These are phyloP conservation scores for Fusarium goolgardi DNA, from an alignment of 2,329 filamentous ascomycete genomes.

Conservation along the genomic window DNA sequence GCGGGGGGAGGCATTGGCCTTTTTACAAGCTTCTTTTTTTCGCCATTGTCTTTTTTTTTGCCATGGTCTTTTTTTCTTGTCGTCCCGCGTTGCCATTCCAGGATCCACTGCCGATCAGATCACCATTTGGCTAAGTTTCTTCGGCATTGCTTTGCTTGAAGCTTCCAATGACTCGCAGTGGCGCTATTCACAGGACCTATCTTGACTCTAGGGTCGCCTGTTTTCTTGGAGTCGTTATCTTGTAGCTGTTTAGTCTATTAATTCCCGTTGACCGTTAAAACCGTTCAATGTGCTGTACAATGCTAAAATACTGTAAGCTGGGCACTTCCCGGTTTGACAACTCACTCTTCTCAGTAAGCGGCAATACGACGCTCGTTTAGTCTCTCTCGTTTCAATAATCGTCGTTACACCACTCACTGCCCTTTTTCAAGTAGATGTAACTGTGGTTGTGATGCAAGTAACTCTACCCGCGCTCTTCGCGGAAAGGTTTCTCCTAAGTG, in stretches of 20 bases:
- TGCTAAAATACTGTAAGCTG: conserved; percentile 17
- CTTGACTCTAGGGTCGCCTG: conserved; percentile 4
- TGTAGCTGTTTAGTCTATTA: neutral
- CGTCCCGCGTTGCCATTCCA: neutral
- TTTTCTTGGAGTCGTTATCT: neutral
- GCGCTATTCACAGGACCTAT: conserved; percentile 25
- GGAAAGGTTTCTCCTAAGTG: neutral
- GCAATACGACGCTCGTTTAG: conserved; percentile 9
- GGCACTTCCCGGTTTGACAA: conserved; percentile 18
- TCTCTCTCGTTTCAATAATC: neutral
- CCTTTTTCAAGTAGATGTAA: conserved; percentile 6
- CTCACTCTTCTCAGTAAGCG: conserved; percentile 23
- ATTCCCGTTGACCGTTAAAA: conserved; percentile 4
- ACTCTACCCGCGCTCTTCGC: conserved; percentile 18
- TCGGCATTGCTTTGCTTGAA: conserved; percentile 13
- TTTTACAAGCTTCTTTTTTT: conserved; percentile 30
- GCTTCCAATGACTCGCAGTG: conserved; percentile 44
- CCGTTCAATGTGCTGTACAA: conserved; percentile 5
- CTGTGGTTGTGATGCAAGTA: conserved; percentile 10
- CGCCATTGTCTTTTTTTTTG: neutral
- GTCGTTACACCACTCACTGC: conserved; percentile 17
- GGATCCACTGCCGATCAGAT: conserved; percentile 47
- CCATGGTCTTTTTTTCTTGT: neutral
- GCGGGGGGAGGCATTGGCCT: conserved; percentile 43
- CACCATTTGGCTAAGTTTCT: conserved; percentile 27